Base-by-base conservation (phyloP, 2,329 filamentous ascomycete species). In the Aureobasidium sp. region DNA sequence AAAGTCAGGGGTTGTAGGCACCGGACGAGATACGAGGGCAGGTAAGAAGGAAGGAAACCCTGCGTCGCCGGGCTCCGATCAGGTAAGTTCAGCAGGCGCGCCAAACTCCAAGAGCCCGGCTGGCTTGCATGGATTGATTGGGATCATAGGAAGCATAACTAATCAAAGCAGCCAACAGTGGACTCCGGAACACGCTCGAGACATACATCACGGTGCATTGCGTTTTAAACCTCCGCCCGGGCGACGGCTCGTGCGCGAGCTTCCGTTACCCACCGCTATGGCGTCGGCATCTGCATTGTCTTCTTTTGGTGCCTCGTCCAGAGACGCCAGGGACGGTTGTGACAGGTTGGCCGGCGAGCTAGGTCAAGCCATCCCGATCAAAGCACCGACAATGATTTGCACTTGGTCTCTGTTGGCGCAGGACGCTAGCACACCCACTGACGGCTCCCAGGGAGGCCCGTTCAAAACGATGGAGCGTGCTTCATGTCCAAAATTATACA, bases 261-360 rank as follows among this genome's bases (percentile, higher is more conserved):
- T 61, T 61, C 48, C 48, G 59, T 49, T 42, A 61, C 59, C 59
- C 59, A 61, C 51, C 42, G 59, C 59, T 61, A 53, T 61, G 59
- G 50, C 41, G 50, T 55, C 59, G 59, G 59, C 48, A 55, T 53
- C 54, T 61, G 59, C 59, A 55, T 53, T 61, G 48, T 61, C 59
- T 53, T 34, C 39, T 61, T 61, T 41, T 53, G 59, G 49, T 42
- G 48, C 59, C 59, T n/a, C 36, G 41, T 55, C 36, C 50, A 42
- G 48, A 55, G 59, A 61, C 59, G 59, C 59, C 59, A 61, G 59
- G 59, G 59, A 61, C 59, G 59, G 42, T 61, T 61, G 59, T 61
- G 59, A 61, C 59, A 61, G 59, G 50, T 61, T 61, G 49, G 50
- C 59, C 50, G 59, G 48, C 50, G 49, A 37, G 49, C 59, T 61